Base-by-base conservation (phyloP, 768 basidiomycete species). In the Mycena vitilis region DNA sequence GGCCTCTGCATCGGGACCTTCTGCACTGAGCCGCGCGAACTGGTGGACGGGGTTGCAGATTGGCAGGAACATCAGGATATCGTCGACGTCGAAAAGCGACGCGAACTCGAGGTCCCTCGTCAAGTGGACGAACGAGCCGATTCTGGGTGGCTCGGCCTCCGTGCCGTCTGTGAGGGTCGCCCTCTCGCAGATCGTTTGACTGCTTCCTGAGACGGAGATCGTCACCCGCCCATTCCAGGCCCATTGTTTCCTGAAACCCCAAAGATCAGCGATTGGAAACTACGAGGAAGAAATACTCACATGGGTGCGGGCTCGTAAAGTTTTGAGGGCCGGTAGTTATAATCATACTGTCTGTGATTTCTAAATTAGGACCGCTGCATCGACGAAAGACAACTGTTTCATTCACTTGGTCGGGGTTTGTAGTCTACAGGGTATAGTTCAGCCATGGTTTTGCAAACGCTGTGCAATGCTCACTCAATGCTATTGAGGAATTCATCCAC, bases 201-300 rank as follows among this genome's bases (percentile, higher is more conserved):
- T 34, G 25, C 16, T 4, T 12, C 10, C 62, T 18, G 1, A 6
- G 9, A 47, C 42, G 18, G 37, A 13, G 37, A 64, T 48, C 30
- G 68, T 56, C 20, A 69, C 20, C 9, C 30, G 51, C 18, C 68
- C 63, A 20, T 18, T 30, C 68, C 62, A 69, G 1, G 45, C n/a
- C 67, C 67, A 63, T 45, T 36, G 9, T 54, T 44, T 11, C 8
- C 67, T 68, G 48, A 42, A 18, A 15, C 15, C 8, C 15, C 8
- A 1, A n/a, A 44, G 6, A n/a, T 30, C 22, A 44, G 47, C 8
- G 38, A 16, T 6, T 59, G 20, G 36, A 18, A 4, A 7, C 5
- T 4, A 25, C 7, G 1, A 11, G 30, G 11, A 30, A 4, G 12
- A 2, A n/a, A 11, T 20, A 52, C 60, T 42, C 18, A 68, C 66